A percentile compares a stretch with the other conserved stretches of the same genome.
phyloP scores from a whole-genome alignment of 106 monocot species.

The Acorus calamus region DNA sequence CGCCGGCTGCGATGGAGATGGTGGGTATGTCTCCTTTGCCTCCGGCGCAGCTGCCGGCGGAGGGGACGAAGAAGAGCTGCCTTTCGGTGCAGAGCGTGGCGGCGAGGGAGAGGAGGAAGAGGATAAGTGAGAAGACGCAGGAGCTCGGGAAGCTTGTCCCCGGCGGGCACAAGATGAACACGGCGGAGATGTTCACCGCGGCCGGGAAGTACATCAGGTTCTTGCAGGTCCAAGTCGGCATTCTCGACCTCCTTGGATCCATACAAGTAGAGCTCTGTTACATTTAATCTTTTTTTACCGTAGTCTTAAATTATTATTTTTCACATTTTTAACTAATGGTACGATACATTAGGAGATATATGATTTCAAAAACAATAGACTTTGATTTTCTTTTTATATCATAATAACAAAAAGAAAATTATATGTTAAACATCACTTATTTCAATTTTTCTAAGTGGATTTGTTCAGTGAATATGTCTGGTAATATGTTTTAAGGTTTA shows the following conservation, averaged over 20 bases:
- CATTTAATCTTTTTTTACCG: not conserved
- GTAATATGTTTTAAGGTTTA: no score
- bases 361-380: no score
- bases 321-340: not conserved
- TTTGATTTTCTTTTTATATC: no score
- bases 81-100: constrained; percentile 42
- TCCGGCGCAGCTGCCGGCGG: not conserved
- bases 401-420: no score
- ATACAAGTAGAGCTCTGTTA: constrained; percentile 9
- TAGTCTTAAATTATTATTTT: not conserved
- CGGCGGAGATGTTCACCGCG: constrained; percentile 61
- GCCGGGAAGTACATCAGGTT: constrained; percentile 52
- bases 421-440: no score
- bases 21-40: not conserved
- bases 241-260: constrained; percentile 29
- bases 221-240: constrained; percentile 53
- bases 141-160: constrained; percentile 53
- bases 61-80: constrained; percentile 2
- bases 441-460: no score
- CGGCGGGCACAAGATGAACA: constrained; percentile 66
- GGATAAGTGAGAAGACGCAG: constrained; percentile 69
- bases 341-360: no score
- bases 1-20: no score
- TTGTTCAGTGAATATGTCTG: no score
- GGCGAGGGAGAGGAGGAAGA: constrained; percentile 56